Conservation (phyloP, 805 yeast species). For the Tetrapisispora phaffii region DNA sequence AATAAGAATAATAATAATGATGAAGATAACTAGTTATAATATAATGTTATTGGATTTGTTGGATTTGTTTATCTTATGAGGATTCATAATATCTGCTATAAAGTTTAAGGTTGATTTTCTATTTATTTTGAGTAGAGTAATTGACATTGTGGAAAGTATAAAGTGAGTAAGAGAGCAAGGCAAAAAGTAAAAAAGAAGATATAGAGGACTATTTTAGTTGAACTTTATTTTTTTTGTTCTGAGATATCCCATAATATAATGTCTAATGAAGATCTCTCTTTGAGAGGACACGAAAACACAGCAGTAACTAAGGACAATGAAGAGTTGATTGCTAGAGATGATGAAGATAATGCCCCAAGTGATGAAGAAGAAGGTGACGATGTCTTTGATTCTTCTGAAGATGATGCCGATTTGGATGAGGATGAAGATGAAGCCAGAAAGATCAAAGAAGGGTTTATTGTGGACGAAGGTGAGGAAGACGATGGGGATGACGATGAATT, state of each 20-base stretch:
- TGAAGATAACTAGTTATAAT: too few relatives aligned
- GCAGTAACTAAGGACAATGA: constrained; percentile 11
- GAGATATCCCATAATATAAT: neutral
- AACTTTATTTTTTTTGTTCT: neutral
- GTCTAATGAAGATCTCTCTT: neutral
- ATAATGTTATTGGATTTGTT: too few relatives aligned
- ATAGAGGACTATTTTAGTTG: neutral
- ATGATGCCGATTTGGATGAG: constrained; percentile 77
- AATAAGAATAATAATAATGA: too few relatives aligned
- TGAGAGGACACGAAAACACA: neutral
- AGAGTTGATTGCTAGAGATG: constrained; percentile 17
- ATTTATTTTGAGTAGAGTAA: too few relatives aligned
- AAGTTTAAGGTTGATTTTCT: too few relatives aligned
- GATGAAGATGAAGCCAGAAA: constrained; percentile 82
- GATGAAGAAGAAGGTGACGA: constrained; percentile 39
- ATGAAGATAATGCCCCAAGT: constrained; percentile 31
- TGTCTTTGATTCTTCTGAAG: constrained; percentile 69
- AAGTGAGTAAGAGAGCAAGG: too few relatives aligned
- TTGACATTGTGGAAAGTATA: too few relatives aligned
- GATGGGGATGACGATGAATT: constrained; percentile 35
- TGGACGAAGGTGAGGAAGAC: constrained; percentile 79
- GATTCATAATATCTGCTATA: too few relatives aligned
- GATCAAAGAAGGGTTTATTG: constrained; percentile 87
- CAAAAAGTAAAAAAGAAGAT: neutral
- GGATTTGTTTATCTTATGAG: too few relatives aligned